phyloP scores from a whole-genome alignment of 2,329 filamentous ascomycete species.

The Neofusicoccum sp. region DNA sequence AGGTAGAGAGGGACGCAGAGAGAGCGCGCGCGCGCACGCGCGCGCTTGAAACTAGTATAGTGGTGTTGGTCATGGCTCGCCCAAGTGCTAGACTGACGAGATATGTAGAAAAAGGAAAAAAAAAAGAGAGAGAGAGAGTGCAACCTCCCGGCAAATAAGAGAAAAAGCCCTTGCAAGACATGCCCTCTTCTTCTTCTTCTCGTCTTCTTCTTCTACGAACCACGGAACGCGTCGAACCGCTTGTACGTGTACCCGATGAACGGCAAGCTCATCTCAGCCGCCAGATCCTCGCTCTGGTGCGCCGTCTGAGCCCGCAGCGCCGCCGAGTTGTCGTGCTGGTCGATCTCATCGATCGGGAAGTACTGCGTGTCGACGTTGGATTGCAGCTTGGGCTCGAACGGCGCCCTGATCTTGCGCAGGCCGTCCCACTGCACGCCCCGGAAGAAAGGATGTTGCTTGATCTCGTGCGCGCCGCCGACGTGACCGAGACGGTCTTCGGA shows the following conservation, averaged over 20 bases:
- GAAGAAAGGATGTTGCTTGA: conserved; percentile 96
- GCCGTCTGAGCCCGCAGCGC: conserved; percentile 80
- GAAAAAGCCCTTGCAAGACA: not conserved
- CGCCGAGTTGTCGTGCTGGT: conserved; percentile 90
- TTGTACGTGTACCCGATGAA: conserved; percentile 98
- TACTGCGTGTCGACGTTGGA: conserved; percentile 96
- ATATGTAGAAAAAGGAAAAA: not conserved
- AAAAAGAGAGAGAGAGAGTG: no score
- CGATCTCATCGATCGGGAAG: conserved; percentile 98
- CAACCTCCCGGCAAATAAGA: not conserved
- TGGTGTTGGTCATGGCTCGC: not conserved
- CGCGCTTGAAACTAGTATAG: no score
- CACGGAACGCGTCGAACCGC: conserved; percentile 73
- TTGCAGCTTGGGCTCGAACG: conserved; percentile 90
- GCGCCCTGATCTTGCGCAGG: conserved; percentile 86
- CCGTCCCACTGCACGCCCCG: conserved; percentile 93
- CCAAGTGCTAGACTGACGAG: not conserved
- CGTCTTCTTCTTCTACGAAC: conserved; percentile 25
- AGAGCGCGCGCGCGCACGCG: no score
- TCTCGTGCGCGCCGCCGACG: conserved; percentile 77
- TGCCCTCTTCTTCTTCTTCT: not conserved
- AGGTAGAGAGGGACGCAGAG: no score
- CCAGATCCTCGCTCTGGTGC: conserved; percentile 62
- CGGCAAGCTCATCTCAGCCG: conserved; percentile 91
- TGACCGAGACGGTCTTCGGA: conserved; percentile 87